phyloP scores from a whole-genome alignment of 805 yeast species.

The Maudiozyma bulderi region DNA sequence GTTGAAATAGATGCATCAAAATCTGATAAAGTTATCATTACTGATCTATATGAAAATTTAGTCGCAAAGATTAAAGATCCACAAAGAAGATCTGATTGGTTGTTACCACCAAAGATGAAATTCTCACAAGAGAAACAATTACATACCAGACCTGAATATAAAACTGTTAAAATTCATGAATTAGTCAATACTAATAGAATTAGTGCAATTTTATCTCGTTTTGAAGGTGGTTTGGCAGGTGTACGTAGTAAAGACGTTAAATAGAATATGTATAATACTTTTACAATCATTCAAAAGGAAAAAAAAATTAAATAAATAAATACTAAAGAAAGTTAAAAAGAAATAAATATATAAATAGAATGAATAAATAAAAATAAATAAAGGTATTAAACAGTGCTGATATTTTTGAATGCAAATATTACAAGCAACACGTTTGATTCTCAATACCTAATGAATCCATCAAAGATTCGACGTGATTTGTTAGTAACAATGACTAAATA shows the following conservation, averaged over 20 bases:
- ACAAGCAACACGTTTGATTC: too few relatives aligned
- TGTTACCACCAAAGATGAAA: slow-evolving; percentile 23
- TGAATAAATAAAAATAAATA: background rate
- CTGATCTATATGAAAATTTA: slow-evolving; percentile 23
- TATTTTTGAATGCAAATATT: too few relatives aligned
- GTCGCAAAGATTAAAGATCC: slow-evolving; percentile 25
- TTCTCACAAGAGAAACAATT: slow-evolving; percentile 28
- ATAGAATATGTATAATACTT: background rate
- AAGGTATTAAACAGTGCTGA: too few relatives aligned
- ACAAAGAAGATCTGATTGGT: slow-evolving; percentile 29
- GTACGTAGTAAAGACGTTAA: slow-evolving; percentile 15
- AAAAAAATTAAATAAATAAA: background rate
- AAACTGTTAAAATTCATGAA: slow-evolving; percentile 25
- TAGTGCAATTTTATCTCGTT: slow-evolving; percentile 20
- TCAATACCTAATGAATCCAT: too few relatives aligned
- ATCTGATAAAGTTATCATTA: slow-evolving; percentile 9
- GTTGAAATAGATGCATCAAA: background rate
- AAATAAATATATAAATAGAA: background rate
- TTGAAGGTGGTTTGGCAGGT: slow-evolving; percentile 29
- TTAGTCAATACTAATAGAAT: slow-evolving; percentile 19
- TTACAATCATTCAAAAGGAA: background rate
- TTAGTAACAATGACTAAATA: too few relatives aligned
- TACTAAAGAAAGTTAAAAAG: background rate
- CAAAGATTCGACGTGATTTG: too few relatives aligned
- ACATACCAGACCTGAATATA: slow-evolving; percentile 24